A percentile compares a stretch with the other conserved stretches of the same genome.
phyloP scores from a whole-genome alignment of 1,284 basidiomycete species.

The Flammula alnicola region DNA sequence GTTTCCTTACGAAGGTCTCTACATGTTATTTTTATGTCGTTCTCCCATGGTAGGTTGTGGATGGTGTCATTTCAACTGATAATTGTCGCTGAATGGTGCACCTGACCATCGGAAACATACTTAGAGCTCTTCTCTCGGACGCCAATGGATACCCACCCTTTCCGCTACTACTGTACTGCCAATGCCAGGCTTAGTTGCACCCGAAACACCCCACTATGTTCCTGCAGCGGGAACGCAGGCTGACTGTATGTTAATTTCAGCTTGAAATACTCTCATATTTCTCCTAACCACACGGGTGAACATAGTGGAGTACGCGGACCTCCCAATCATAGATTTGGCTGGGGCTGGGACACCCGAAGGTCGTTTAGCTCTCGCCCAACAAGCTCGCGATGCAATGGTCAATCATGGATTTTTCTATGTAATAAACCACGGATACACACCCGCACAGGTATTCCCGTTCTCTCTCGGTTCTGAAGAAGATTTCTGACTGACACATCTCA shows the following conservation, averaged over 20 bases:
- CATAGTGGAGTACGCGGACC: constrained; percentile 69
- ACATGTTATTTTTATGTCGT: not conserved
- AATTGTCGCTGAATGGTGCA: constrained; percentile 4
- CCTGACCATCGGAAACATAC: not conserved
- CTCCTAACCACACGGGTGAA: not conserved
- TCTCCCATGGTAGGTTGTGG: constrained; percentile 5
- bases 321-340: constrained; percentile 67
- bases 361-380: constrained; percentile 47
- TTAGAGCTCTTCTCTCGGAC: no score
- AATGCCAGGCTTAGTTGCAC: constrained; percentile 18
- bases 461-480: no score
- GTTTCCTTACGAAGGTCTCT: no score
- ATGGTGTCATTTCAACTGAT: constrained; percentile 9
- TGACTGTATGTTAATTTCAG: constrained; percentile 31
- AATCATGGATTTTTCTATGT: constrained; percentile 69
- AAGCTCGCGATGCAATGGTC: constrained; percentile 61
- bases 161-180: not conserved
- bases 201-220: constrained; percentile 38
- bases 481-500: no score
- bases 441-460: constrained; percentile 42
- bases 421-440: constrained; percentile 59
- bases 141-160: not conserved
- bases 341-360: constrained; percentile 52
- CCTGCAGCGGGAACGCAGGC: constrained; percentile 39
- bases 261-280: not conserved